Conservation (phyloP, 768 basidiomycete species). For the Hortiboletus campestris region DNA sequence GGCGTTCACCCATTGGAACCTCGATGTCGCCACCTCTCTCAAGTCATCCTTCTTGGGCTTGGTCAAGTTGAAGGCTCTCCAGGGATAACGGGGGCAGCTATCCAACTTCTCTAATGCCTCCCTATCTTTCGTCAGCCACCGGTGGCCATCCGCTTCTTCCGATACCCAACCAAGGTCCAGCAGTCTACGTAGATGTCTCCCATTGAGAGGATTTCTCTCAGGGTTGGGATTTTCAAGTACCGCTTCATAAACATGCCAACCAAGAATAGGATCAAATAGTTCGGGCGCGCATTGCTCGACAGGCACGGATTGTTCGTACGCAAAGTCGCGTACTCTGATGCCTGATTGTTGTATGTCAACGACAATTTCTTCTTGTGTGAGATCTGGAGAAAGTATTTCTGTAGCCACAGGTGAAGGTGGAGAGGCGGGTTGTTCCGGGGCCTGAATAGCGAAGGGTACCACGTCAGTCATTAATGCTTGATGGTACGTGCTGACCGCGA, state of each 20-base stretch:
- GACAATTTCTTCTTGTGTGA: constrained; percentile 35
- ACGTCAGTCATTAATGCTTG: constrained; percentile 4
- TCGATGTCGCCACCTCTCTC: constrained; percentile 23
- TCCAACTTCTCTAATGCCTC: constrained; percentile 29
- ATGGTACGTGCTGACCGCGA: not conserved
- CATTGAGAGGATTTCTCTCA: constrained; percentile 20
- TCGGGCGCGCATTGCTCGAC: constrained; percentile 21
- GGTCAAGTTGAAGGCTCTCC: constrained; percentile 22
- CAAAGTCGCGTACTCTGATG: constrained; percentile 34
- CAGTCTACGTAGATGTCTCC: constrained; percentile 27
- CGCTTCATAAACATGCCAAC: constrained; percentile 31
- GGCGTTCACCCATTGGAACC: constrained; percentile 33
- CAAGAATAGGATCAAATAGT: constrained; percentile 32
- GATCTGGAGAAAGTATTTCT: constrained; percentile 33
- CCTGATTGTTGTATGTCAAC: constrained; percentile 28
- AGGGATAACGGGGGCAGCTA: constrained; percentile 23
- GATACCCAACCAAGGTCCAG: constrained; percentile 31
- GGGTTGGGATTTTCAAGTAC: constrained; percentile 20
- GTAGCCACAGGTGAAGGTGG: constrained; percentile 34
- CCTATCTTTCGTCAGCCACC: constrained; percentile 27
- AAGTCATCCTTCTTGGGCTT: constrained; percentile 28
- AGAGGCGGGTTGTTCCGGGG: constrained; percentile 13
- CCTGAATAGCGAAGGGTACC: not conserved
- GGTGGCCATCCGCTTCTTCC: constrained; percentile 17
- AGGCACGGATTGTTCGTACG: constrained; percentile 19